Base-by-base conservation (phyloP, 164 flowering plant species). In the Echeveria elegans region DNA sequence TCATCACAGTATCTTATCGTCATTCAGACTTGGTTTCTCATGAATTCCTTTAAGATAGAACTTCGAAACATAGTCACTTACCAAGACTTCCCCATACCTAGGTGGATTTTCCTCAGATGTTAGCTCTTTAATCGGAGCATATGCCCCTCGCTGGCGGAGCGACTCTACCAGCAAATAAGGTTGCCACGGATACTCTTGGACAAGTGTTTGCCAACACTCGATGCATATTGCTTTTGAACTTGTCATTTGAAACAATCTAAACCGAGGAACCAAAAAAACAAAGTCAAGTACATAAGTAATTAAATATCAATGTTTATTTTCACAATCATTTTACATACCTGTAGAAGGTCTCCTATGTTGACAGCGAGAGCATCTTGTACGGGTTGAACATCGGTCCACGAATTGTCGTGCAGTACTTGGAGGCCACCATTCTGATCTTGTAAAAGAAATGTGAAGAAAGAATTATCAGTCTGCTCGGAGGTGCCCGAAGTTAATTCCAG, bases 381-480 rank as follows among this genome's bases (percentile, higher is more conserved):
- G 26, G 69, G 43, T 18, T 34, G 69, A 43, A 26, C 69, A 36
- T 67, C 45, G 59, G 56, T 56, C 69, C 69, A 67, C 9, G 36
- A 7, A 52, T 67, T 18, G 1, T 23, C 12, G 34, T 53, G 47
- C 58, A 67, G 48, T 11, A 67, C 47, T 43, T 67, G 69, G 24
- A 67, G 63, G 29, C 69, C 69, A 26, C 69, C 36, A 6, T 48
- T 67, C 30, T 67, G 63, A 48, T 67, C 69, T 67, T 67, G 47
- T 9, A 67, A 58, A 67, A 67, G 69, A 53, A 56, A 53, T 37
- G 69, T 67, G 11, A 67, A 23, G 50, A 67, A 67, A 14, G 48
- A 24, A 23, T 56, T 58, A 68, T 68, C 70, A 18, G 64, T 58
- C 14, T 68, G 64, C 64, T 56, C 58, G 24, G 30, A 1, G 29